phyloP scores from a whole-genome alignment of 2,329 filamentous ascomycete genomes.

The Fusarium mexicanum region DNA sequence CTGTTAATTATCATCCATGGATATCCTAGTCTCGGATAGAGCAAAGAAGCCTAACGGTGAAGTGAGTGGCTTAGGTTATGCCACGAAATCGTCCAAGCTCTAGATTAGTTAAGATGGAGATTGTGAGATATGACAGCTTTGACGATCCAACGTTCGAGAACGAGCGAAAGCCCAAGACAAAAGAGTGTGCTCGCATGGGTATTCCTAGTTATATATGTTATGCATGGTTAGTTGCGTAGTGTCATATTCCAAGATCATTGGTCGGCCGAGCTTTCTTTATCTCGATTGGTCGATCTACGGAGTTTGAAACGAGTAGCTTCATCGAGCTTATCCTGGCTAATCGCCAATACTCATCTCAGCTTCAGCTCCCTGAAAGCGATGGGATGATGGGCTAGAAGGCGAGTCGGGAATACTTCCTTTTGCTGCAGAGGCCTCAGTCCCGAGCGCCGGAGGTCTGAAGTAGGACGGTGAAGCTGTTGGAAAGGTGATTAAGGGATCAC shows the following conservation, averaged over 20 bases:
- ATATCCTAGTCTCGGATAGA: background rate
- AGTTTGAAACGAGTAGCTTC: background rate
- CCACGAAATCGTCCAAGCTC: background rate
- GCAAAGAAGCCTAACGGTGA: background rate
- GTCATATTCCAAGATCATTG: background rate
- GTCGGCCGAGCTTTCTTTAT: background rate
- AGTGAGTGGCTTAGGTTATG: background rate
- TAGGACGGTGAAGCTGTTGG: background rate
- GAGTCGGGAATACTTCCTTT: background rate
- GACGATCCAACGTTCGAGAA: background rate
- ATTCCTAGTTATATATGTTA: background rate
- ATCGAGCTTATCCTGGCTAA: constrained; percentile 6
- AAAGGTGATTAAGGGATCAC: background rate
- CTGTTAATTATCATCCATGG: background rate
- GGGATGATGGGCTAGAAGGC: too few species aligned
- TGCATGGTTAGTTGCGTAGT: constrained; percentile 8
- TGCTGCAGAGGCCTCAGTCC: background rate
- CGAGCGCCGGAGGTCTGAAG: background rate
- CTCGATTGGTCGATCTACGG: constrained; percentile 16
- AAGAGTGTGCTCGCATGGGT: background rate
- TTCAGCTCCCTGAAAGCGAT: background rate
- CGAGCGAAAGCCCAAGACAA: background rate
- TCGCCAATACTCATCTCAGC: background rate
- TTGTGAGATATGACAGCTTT: background rate
- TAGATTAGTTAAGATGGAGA: background rate